These are phyloP conservation scores for Boletellus emodensis DNA, from an alignment of 768 basidiomycete genomes.

Conservation along the genomic window DNA sequence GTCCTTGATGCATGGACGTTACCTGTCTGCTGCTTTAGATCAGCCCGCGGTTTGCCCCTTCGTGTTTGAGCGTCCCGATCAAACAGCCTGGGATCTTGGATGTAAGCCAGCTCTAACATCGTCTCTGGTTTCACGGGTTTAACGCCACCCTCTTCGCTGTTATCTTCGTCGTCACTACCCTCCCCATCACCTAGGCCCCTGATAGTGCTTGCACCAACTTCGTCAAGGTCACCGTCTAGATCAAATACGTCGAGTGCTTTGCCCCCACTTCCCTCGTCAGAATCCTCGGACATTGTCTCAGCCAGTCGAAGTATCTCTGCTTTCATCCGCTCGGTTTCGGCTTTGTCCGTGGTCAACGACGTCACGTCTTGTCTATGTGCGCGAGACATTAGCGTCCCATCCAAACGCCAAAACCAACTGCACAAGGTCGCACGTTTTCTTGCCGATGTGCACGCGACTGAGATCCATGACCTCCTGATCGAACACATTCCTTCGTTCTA, in stretches of 20 bases:
- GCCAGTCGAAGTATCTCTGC: conserved; percentile 75
- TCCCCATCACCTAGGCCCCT: conserved; percentile 58
- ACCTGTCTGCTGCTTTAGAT: conserved; percentile 70
- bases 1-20: conserved; percentile 11
- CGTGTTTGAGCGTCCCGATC: conserved; percentile 72
- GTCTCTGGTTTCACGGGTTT: conserved; percentile 46
- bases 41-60: conserved; percentile 59
- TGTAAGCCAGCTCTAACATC: conserved; percentile 72
- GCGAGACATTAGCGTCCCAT: conserved; percentile 1
- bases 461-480: conserved; percentile 70
- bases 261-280: conserved; percentile 51
- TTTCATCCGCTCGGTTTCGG: conserved; percentile 72
- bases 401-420: not conserved
- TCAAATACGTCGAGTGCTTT: conserved; percentile 29
- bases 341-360: conserved; percentile 50
- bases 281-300: conserved; percentile 59
- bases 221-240: conserved; percentile 55
- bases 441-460: conserved; percentile 56
- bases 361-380: conserved; percentile 41
- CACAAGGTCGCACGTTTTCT: conserved; percentile 48
- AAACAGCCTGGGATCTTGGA: conserved; percentile 71
- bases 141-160: conserved; percentile 24
- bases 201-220: conserved; percentile 37
- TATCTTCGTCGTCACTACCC: conserved; percentile 39
- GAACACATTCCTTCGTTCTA: conserved; percentile 67